Evolutionary conservation across 169 alveolate species (phyloP).

Genomic region (Eimeria acervulina): DNA sequence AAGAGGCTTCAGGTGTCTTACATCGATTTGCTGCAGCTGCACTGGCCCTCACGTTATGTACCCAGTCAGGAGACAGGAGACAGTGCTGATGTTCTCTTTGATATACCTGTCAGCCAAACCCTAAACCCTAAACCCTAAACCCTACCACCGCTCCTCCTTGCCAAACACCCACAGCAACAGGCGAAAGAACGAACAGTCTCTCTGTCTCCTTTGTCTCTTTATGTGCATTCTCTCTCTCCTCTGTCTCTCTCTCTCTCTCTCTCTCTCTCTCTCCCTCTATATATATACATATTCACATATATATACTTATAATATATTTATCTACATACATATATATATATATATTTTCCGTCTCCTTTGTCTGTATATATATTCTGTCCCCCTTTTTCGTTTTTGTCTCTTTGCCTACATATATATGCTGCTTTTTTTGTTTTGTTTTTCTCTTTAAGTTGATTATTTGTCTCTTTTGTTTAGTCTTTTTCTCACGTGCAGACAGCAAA

Average conservation of each 20-base stretch:
- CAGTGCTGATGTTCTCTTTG: slow-evolving; percentile 88
- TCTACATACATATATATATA: too few relatives aligned
- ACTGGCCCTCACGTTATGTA: slow-evolving; percentile 93
- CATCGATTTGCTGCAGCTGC: slow-evolving; percentile 91
- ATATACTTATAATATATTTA: too few relatives aligned
- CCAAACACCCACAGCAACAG: too few relatives aligned
- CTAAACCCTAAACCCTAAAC: too few relatives aligned
- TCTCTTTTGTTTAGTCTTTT: neutral
- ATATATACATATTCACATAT: too few relatives aligned
- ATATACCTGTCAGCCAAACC: slow-evolving; percentile 52
- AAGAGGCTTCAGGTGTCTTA: slow-evolving; percentile 88
- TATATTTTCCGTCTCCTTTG: too few relatives aligned
- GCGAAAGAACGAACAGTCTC: too few relatives aligned
- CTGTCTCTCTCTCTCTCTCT: slow-evolving; percentile 3
- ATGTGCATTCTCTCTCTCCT: neutral
- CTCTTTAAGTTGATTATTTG: neutral
- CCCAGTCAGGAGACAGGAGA: slow-evolving; percentile 90
- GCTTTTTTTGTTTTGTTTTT: neutral
- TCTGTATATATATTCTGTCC: too few relatives aligned
- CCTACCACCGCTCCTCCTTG: too few relatives aligned
- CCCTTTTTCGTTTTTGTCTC: too few relatives aligned
- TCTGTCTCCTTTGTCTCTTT: too few relatives aligned
- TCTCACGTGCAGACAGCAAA: neutral
- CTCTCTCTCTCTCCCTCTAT: too few relatives aligned
- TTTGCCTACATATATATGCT: neutral